These are phyloP conservation scores for Akanthomyces dipterigenus DNA, from an alignment of 2,329 filamentous ascomycete genomes.

Conservation along the genomic window DNA sequence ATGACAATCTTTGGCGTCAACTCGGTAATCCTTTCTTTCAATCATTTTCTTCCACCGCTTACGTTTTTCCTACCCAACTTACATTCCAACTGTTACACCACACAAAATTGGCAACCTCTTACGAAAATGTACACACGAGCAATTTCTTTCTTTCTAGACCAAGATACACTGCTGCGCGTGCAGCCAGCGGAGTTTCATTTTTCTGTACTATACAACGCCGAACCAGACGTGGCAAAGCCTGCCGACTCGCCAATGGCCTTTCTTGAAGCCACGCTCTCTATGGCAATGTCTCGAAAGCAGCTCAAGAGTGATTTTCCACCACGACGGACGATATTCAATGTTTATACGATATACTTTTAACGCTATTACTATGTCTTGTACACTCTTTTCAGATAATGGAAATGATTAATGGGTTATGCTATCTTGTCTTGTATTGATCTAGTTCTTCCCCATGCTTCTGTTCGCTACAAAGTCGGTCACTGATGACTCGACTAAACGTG, in stretches of 20 bases:
- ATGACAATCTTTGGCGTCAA: neutral
- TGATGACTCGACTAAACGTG: neutral
- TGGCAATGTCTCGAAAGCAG: neutral
- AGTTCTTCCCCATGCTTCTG: neutral
- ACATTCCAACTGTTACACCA: neutral
- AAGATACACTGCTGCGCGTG: neutral
- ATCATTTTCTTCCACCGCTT: slow-evolving; percentile 13
- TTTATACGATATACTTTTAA: slow-evolving; percentile 3
- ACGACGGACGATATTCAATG: neutral
- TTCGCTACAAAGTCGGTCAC: neutral
- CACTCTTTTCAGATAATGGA: slow-evolving; percentile 2
- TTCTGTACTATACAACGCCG: slow-evolving; percentile 9
- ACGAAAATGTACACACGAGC: neutral
- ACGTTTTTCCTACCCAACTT: neutral
- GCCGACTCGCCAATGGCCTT: neutral
- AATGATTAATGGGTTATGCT: slow-evolving; percentile 5
- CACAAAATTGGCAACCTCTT: neutral
- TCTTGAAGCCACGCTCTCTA: neutral
- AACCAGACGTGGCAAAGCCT: neutral
- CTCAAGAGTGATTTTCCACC: neutral
- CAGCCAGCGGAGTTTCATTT: neutral
- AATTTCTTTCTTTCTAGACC: neutral
- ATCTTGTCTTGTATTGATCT: neutral
- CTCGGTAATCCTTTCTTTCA: slow-evolving; percentile 5
- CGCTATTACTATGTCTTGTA: neutral